These are phyloP conservation scores for Phlyctochytrium planicorne DNA, from an alignment of 192 early-diverging fungal genomes.

Conservation along the genomic window DNA sequence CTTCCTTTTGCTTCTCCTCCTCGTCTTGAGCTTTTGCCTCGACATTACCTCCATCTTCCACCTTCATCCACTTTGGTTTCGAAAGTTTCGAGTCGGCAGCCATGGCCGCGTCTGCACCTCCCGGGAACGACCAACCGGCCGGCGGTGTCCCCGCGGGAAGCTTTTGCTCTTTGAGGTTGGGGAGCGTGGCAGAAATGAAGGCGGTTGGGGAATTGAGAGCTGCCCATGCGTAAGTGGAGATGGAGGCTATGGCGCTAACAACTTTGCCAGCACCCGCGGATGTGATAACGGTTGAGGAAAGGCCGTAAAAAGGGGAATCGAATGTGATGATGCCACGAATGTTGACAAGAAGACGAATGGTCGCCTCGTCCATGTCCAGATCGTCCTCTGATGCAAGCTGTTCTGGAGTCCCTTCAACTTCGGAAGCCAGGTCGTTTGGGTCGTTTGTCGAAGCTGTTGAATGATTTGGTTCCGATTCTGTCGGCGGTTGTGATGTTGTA, in stretches of 20 bases:
- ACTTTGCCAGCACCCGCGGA: constrained; percentile 37
- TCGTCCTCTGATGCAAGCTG: background rate
- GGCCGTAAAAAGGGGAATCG: constrained; percentile 56
- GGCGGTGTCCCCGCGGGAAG: background rate
- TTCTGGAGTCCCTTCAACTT: background rate
- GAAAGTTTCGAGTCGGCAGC: constrained; percentile 50
- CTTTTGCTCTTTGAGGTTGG: background rate
- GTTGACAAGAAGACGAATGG: constrained; percentile 38
- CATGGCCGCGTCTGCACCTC: constrained; percentile 19
- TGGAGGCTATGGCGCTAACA: background rate
- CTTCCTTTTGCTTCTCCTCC: background rate
- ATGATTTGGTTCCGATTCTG: background rate
- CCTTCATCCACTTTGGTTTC: constrained; percentile 27
- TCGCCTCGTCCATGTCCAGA: background rate
- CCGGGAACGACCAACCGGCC: constrained; percentile 5
- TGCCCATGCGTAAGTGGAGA: background rate
- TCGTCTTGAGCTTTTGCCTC: background rate
- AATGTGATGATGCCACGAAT: constrained; percentile 50
- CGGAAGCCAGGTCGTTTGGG: background rate
- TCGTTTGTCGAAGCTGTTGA: background rate
- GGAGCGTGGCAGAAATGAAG: background rate
- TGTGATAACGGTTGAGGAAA: constrained; percentile 38
- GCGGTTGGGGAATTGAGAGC: background rate
- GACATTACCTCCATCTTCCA: background rate
- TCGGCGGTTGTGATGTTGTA: too few species aligned